Base-by-base conservation (phyloP, 345 rosid species). In the Odontarrhena argentea region DNA sequence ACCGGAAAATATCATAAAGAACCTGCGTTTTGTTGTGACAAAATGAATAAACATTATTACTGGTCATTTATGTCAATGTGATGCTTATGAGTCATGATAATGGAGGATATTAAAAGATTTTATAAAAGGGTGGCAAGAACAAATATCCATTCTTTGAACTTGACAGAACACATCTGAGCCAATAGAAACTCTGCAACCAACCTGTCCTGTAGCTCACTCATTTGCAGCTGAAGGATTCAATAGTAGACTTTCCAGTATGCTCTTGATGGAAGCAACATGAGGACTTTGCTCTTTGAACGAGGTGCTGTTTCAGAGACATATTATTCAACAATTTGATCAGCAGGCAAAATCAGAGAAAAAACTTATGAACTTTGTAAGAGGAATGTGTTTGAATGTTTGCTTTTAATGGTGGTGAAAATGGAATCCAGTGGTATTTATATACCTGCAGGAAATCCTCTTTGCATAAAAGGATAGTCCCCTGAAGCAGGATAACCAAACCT, bases 401-500 rank as follows among this genome's bases (percentile, higher is more conserved):
- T 51, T 60, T 25, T 13, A 10, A 52, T 25, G 3, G 40, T 5
- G 8, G 60, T 47, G 49, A n/a, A 41, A 37, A 26, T 9, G 12
- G 59, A 36, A 51, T 52, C 40, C 30, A 37, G 44, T 54, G 60
- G 60, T 8, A 63, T 54, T 34, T 70, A 74, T 81, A 89, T 81
- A 89, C 99, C 89, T 94, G 99, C 87, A 91, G 81, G 78, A 94
- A 91, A 52, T 84, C 99, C 81, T 94, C 99, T 87, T 88, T 88
- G 99, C 78, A 80, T 86, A 77, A 84, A 91, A 41, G 96, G 86
- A 70, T 88, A 86, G 65, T 67, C 92, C 73, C 96, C 99, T n/a
- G 80, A 78, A 74, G 91, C 91, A 54, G 97, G 99, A 82, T 94
- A 94, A 94, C 97, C 99, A 94, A 70, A 94, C 99, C 99, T 94